Base-by-base conservation (phyloP, 2,329 filamentous ascomycete species). In the Sclerotinia borealis region DNA sequence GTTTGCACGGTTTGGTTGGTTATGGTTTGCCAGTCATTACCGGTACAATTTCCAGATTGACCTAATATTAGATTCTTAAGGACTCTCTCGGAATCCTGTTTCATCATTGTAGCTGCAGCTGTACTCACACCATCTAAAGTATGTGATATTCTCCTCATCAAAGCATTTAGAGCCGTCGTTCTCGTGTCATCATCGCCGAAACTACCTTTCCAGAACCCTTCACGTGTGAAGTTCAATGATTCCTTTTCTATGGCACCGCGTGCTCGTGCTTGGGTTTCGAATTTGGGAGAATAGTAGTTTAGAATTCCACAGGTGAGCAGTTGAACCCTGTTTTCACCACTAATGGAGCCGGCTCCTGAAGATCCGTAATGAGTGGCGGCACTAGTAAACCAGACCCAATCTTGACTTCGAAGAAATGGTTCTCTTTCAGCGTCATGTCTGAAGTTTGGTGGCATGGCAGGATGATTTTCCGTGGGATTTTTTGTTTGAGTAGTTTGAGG, bases 361-460 rank as follows among this genome's bases (percentile, higher is more conserved):
- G 75, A 75, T 1, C 78, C 78, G 61, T 80, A 79, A 66, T 79
- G 77, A 66, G 75, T 74, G 7, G 77, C 75, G 1, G 77, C 78
- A 54, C 77, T 78, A 27, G 74, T 69, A 64, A 80, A 79, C 79
- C 79, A 81, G 39, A 74, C 76, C 76, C 77, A 80, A 34, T 70
- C 72, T 64, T 79, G 76, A 3, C 72, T 72, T 5, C 62, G 55
- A n/a, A 77, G 67, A 49, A 80, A 80, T 1, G 78, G 78, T 65
- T 80, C 78, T 8, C 72, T 71, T 9, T 63, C 39, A 65, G 15
- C 34, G 43, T 60, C 56, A 45, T 65, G 64, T 34, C 73, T 71
- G 75, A 76, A 77, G 65, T 76, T n/a, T 75, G 77, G 55, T 76
- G 77, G 34, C 67, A 55, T 22, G 0, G 76, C 73, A 17, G 75